Base-by-base conservation (phyloP, 2,329 filamentous ascomycete species). In the Trichoderma pleuroti region DNA sequence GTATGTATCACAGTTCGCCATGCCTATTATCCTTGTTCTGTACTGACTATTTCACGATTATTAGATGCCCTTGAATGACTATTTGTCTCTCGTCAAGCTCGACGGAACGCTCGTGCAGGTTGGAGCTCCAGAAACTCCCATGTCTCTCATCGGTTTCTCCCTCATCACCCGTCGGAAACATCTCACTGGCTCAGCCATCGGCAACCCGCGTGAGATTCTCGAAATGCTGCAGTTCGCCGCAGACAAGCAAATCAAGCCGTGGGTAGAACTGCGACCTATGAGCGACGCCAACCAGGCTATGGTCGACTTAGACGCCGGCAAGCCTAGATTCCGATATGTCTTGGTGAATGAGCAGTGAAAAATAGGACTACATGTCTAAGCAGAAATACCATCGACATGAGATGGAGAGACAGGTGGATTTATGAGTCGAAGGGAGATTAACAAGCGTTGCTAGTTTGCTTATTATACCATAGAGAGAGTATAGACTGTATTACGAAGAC, bases 31-130 rank as follows among this genome's bases (percentile, higher is more conserved):
- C 52, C 7, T 5, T 18, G 7, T 12, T 18, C 7, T 8, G 11
- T 21, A 16, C 67, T 69, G 28, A 69, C 57, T 2, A n/a, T 11
- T 52, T 11, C 18, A 8, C 4, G 28, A 42, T 5, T 62, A 2
- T 24, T 12, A 77, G 71, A 90, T 92, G 87, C 90, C 90, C 0
- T 77, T 92, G 28, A 78, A 80, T 64, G 80, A 86, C 60, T 93
- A 92, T 78, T 80, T 93, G 70, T 77, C 81, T 26, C 81, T 92
- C 11, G 82, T 93, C 30, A 83, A 85, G 71, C 78, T 84, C 3
- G 84, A 88, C 64, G 90, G 91, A 16, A 84, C 84, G 4, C 88
- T 92, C 74, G 86, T 92, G 57, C 88, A 91, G 78, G 85, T 93
- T 57, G 90, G 90, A 68, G 75, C 64, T 52, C 76, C 76, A 30